These are phyloP conservation scores for Fraxinus floribunda DNA, from an alignment of 305 asterid genomes.

Conservation along the genomic window DNA sequence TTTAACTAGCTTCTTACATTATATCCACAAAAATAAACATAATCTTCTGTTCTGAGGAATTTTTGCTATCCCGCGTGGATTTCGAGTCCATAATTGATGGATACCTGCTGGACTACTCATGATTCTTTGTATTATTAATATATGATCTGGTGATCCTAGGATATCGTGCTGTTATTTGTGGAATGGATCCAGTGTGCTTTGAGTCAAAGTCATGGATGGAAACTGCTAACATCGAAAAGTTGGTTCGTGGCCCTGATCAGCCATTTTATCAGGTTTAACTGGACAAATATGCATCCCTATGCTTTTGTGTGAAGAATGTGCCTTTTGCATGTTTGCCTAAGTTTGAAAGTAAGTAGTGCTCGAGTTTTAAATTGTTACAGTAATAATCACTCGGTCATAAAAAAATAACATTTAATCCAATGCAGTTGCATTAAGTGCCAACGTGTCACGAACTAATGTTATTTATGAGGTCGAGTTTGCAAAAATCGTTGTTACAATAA, in stretches of 20 bases:
- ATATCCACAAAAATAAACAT: neutral
- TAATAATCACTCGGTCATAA: neutral
- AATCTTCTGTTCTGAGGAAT: neutral
- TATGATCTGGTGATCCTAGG: constrained; percentile 44
- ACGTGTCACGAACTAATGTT: neutral
- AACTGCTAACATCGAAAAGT: constrained; percentile 63
- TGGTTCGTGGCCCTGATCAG: constrained; percentile 83
- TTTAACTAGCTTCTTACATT: neutral
- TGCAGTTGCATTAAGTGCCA: neutral
- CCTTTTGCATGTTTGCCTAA: neutral
- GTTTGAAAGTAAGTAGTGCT: neutral
- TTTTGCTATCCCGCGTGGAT: neutral
- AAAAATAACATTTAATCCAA: neutral
- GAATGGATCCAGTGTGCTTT: constrained; percentile 96
- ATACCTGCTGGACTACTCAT: constrained; percentile 1
- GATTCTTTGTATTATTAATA: constrained; percentile 13
- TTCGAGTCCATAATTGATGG: neutral
- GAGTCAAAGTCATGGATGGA: constrained; percentile 96
- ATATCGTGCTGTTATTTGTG: constrained; percentile 87
- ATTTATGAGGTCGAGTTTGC: neutral
- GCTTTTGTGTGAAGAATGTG: neutral
- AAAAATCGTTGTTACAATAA: too few species aligned
- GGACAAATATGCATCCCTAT: neutral
- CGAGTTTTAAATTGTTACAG: too few species aligned
- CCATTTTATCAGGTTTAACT: constrained; percentile 89